A percentile compares a stretch with the other conserved stretches of the same genome.
Evolutionary conservation across 176 grass and related monocot species (phyloP).

Genomic region (Oryza brachyantha): DNA sequence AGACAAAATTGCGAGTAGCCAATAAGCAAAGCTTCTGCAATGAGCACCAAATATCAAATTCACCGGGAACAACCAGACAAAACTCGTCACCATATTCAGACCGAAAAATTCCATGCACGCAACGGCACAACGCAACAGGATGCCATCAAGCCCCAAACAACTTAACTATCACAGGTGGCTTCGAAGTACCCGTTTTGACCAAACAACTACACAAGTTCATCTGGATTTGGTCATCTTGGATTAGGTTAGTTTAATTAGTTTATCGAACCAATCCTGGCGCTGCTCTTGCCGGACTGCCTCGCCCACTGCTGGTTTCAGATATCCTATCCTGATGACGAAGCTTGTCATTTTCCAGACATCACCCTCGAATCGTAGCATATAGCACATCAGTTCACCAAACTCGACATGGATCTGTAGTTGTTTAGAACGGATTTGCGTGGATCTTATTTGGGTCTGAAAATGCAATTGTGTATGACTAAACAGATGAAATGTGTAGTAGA

Average conservation of each 20-base stretch:
- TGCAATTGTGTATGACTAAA: neutral
- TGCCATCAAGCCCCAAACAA: neutral
- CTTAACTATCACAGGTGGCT: neutral
- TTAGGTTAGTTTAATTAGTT: neutral
- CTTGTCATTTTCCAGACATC: neutral
- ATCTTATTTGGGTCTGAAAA: neutral
- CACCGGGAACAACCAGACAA: neutral
- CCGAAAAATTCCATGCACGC: neutral
- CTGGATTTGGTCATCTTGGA: neutral
- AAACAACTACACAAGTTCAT: neutral
- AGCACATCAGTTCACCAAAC: neutral
- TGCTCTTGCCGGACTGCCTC: neutral
- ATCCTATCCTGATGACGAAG: neutral
- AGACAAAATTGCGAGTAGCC: neutral
- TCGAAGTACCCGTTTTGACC: neutral
- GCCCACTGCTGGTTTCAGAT: neutral
- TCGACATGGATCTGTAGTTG: neutral
- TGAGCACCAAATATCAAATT: neutral
- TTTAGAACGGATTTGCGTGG: neutral
- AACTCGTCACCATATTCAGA: neutral
- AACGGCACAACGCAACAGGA: neutral
- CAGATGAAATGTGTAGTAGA: neutral
- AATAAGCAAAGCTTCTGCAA: neutral
- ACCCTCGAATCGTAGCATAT: neutral
- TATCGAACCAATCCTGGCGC: neutral